phyloP scores from a whole-genome alignment of 345 rosid genomes.

The Psidium guajava region DNA sequence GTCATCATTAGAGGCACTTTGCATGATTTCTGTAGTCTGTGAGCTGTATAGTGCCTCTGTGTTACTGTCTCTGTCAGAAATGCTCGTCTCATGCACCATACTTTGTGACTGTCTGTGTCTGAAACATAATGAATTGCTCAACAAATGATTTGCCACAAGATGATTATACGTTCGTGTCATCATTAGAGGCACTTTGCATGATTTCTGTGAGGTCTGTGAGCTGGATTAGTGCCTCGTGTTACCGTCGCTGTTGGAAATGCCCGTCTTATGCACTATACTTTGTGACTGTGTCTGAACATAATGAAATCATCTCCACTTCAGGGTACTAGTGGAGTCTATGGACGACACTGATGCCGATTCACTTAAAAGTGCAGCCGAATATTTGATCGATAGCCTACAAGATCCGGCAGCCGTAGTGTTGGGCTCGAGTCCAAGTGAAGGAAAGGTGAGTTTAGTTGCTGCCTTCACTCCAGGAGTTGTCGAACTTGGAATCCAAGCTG shows the following conservation, averaged over 20 bases:
- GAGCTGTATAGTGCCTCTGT: no score
- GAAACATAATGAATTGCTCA: no score
- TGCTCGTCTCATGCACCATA: no score
- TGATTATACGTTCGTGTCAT: not conserved
- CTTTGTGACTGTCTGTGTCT: no score
- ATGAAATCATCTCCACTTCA: conserved; percentile 7
- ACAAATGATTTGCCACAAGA: not conserved
- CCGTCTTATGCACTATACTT: not conserved
- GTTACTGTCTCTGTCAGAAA: no score
- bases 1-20: no score
- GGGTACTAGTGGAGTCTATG: conserved; percentile 80
- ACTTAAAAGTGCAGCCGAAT: conserved; percentile 74
- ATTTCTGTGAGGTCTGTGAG: not conserved
- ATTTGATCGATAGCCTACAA: conserved; percentile 48
- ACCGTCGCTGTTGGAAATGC: not conserved
- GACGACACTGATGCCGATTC: conserved; percentile 80
- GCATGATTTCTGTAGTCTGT: no score
- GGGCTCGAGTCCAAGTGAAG: conserved; percentile 80
- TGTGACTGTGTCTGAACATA: not conserved
- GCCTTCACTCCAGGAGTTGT: conserved; percentile 73
- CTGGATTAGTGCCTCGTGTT: not conserved
- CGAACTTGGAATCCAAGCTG: conserved; percentile 74
- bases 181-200: not conserved
- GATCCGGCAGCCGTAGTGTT: conserved; percentile 74
- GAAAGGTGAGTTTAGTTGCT: conserved; percentile 88